Percentiles rank a stretch among this genome's conserved stretches.
Evolutionary conservation across 805 yeast genomes (phyloP).

Genomic region (Candida patagonica): DNA sequence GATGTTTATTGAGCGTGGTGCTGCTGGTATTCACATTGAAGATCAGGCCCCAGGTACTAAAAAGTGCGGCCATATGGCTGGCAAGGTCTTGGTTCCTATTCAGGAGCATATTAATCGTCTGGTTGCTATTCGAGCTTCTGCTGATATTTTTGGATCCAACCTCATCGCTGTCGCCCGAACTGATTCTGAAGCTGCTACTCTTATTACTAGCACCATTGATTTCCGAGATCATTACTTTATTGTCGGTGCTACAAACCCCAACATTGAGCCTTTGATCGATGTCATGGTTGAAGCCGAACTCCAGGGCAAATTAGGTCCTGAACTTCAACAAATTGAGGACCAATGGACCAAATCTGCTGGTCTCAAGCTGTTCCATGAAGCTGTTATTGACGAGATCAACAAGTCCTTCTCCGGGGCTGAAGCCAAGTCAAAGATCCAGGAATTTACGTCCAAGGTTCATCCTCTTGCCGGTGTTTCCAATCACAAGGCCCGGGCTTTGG

Average conservation of each 20-base stretch:
- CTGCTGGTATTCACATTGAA: conserved; percentile 97
- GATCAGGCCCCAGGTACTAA: conserved; percentile 99
- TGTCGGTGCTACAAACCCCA: conserved; percentile 84
- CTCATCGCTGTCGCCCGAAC: conserved; percentile 88
- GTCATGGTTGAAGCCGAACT: conserved; percentile 76
- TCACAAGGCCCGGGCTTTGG: conserved; percentile 70
- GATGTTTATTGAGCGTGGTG: conserved; percentile 95
- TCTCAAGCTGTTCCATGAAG: conserved; percentile 81
- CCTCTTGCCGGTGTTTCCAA: conserved; percentile 71
- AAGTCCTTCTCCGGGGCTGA: conserved; percentile 46
- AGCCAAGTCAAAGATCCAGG: conserved; percentile 51
- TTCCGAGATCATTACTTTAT: conserved; percentile 89
- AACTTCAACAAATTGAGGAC: conserved; percentile 62
- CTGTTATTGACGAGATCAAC: conserved; percentile 75
- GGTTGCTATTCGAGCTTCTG: conserved; percentile 88
- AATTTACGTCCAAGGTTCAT: conserved; percentile 59
- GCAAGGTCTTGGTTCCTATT: conserved; percentile 93
- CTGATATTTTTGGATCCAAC: conserved; percentile 85
- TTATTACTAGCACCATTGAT: conserved; percentile 89
- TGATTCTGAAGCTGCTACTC: conserved; percentile 95
- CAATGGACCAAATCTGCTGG: conserved; percentile 81
- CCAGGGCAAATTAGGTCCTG: conserved; percentile 61
- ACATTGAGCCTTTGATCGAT: conserved; percentile 61
- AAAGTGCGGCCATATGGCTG: conserved; percentile 99
- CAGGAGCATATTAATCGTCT: conserved; percentile 95